Conservation (phyloP, 73 alveolate species). For the Stentor coeruleus region DNA sequence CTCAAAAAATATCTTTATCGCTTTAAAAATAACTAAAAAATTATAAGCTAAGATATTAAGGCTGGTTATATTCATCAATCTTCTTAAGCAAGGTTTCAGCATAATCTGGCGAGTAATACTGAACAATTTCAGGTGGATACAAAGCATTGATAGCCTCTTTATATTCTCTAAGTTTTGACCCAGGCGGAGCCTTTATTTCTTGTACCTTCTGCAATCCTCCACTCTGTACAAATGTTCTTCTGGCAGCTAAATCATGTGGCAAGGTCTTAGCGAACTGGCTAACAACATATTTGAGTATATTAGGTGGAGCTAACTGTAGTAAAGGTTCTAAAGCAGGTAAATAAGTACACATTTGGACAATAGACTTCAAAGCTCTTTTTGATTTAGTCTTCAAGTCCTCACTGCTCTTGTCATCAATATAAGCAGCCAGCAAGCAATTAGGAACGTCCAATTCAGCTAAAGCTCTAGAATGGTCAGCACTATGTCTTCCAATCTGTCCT, state of each 20-base stretch:
- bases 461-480: slow-evolving; percentile 97
- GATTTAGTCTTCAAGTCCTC: slow-evolving; percentile 86
- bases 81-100: slow-evolving; percentile 77
- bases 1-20: background rate
- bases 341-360: slow-evolving; percentile 96
- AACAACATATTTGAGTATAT: slow-evolving; percentile 79
- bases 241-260: slow-evolving; percentile 68
- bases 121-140: slow-evolving; percentile 92
- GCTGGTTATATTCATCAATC: slow-evolving; percentile 66
- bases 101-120: slow-evolving; percentile 86
- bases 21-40: background rate
- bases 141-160: slow-evolving; percentile 84
- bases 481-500: slow-evolving; percentile 98
- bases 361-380: slow-evolving; percentile 88
- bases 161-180: slow-evolving; percentile 78
- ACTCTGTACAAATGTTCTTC: slow-evolving; percentile 83
- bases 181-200: slow-evolving; percentile 65
- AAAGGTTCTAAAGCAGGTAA: slow-evolving; percentile 98
- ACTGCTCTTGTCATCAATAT: slow-evolving; percentile 70
- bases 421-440: slow-evolving; percentile 56
- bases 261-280: slow-evolving; percentile 84
- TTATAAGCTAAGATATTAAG: background rate
- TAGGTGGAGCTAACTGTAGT: slow-evolving; percentile 79
- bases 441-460: slow-evolving; percentile 98
- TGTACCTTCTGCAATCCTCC: slow-evolving; percentile 82